phyloP scores from a whole-genome alignment of 345 rosid genomes.

The Passiflora organensis region DNA sequence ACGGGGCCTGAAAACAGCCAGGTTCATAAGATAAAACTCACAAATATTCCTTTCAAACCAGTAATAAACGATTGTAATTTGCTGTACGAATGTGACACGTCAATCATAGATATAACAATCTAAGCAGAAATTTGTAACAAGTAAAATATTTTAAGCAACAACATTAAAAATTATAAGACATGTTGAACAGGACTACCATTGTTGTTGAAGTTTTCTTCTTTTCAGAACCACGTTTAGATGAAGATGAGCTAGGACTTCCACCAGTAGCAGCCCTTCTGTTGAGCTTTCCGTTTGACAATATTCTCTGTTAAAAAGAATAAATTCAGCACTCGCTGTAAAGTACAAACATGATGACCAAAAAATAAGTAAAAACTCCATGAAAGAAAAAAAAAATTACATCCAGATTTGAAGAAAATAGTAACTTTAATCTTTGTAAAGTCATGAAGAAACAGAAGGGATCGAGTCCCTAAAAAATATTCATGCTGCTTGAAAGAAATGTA shows the following conservation, averaged over 20 bases:
- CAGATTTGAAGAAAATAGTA: too few species aligned
- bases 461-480: too few species aligned
- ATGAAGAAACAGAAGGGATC: too few species aligned
- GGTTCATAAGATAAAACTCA: too few species aligned
- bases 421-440: too few species aligned
- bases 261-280: conserved; percentile 44
- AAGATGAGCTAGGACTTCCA: conserved; percentile 38
- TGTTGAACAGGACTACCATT: conserved; percentile 33
- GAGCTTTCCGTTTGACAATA: conserved; percentile 38
- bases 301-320: conserved; percentile 33
- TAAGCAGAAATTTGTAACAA: not conserved
- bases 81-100: too few species aligned
- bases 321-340: not conserved
- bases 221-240: conserved; percentile 51
- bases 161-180: not conserved
- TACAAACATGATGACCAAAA: not conserved
- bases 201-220: conserved; percentile 45
- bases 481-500: too few species aligned
- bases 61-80: too few species aligned
- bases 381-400: too few species aligned
- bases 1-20: too few species aligned
- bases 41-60: too few species aligned
- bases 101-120: too few species aligned
- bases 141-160: not conserved
- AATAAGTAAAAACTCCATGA: not conserved